Conservation (phyloP, 1,284 basidiomycete genomes). For the Phylloboletellus chloephorus region DNA sequence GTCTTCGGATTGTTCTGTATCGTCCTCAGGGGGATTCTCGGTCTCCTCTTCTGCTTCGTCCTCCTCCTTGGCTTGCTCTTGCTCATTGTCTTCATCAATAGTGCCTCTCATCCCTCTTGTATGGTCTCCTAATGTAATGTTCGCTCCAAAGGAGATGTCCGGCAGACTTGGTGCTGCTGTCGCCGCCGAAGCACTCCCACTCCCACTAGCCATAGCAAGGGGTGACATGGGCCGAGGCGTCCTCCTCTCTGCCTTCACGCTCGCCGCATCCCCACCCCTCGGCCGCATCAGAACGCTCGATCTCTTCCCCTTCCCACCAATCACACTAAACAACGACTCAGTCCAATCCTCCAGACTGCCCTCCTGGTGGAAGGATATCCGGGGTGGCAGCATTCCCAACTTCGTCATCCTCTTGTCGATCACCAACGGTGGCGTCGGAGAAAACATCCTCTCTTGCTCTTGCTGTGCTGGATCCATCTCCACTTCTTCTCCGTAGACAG, state of each 20-base stretch:
- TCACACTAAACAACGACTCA: constrained; percentile 25
- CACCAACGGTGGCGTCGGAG: constrained; percentile 23
- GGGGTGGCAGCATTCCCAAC: constrained; percentile 40
- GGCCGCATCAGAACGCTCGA: constrained; percentile 10
- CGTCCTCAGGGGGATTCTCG: not conserved
- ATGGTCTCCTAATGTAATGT: constrained; percentile 17
- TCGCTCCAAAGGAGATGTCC: constrained; percentile 19
- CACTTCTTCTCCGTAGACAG: constrained; percentile 5
- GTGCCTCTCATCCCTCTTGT: constrained; percentile 3
- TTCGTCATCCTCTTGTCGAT: constrained; percentile 29
- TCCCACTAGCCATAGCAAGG: not conserved
- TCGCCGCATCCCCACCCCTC: constrained; percentile 1
- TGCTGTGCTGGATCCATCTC: constrained; percentile 10
- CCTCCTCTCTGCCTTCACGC: constrained; percentile 11
- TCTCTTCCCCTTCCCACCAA: constrained; percentile 20
- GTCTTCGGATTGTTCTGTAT: constrained; percentile 2
- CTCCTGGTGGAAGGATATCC: constrained; percentile 48
- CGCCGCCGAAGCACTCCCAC: constrained; percentile 1
- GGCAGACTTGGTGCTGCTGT: constrained; percentile 9
- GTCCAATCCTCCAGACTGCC: constrained; percentile 33
- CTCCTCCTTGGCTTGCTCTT: constrained; percentile 2
- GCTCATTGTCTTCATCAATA: constrained; percentile 13
- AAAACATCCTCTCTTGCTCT: constrained; percentile 4
- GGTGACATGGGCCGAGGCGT: constrained; percentile 13
- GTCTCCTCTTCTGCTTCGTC: not conserved